Conservation (phyloP, 495 filamentous ascomycete species). For the Hypoxylon fuscum region DNA sequence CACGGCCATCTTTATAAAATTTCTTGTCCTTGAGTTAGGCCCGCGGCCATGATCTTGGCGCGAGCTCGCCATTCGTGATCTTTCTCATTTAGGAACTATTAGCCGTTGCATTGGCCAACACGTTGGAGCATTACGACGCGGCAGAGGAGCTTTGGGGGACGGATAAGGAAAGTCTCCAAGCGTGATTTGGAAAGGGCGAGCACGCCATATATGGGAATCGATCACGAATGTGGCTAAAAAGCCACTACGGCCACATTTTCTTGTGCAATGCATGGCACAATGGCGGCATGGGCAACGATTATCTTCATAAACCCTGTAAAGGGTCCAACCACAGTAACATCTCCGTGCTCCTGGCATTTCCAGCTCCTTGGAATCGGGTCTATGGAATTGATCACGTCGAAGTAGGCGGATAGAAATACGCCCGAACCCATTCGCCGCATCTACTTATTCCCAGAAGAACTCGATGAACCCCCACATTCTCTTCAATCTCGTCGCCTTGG, state of each 20-base stretch:
- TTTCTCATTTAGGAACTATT: conserved; percentile 20
- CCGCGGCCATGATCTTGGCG: conserved; percentile 13
- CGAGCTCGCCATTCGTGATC: conserved; percentile 21
- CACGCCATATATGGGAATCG: conserved; percentile 13
- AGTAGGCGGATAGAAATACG: conserved; percentile 19
- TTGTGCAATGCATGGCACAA: conserved; percentile 15
- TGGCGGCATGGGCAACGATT: conserved; percentile 13
- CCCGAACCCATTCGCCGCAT: conserved; percentile 14
- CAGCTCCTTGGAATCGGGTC: conserved; percentile 21
- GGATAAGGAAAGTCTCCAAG: conserved; percentile 11
- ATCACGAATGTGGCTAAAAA: conserved; percentile 24
- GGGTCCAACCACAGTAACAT: conserved; percentile 12
- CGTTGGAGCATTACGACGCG: conserved; percentile 3
- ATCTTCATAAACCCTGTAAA: not conserved
- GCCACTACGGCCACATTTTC: conserved; percentile 5
- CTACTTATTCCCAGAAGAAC: not conserved
- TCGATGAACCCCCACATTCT: not conserved
- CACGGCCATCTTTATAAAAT: conserved; percentile 11
- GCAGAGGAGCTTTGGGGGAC: conserved; percentile 2
- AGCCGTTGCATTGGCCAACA: conserved; percentile 9
- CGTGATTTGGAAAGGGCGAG: not conserved
- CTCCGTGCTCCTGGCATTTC: conserved; percentile 15
- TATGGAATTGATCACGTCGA: not conserved
- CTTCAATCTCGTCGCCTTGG: not conserved
- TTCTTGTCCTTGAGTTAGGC: not conserved